phyloP scores from a whole-genome alignment of 345 rosid species.

The Aquilaria sinensis region DNA sequence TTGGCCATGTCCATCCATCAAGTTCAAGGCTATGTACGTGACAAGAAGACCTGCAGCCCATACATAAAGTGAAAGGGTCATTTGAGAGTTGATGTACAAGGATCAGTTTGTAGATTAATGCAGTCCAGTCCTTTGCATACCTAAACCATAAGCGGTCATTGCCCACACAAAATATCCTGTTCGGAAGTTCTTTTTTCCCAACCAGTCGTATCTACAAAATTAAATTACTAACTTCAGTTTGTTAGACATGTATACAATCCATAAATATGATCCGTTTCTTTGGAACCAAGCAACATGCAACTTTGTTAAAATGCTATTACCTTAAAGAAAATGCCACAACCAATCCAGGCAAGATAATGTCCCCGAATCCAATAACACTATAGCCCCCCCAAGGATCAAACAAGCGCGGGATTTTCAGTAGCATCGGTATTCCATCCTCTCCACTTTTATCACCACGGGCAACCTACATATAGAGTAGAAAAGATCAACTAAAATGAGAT shows the following conservation, averaged over 20 bases:
- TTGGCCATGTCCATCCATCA: conserved; percentile 99
- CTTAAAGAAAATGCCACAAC: conserved; percentile 88
- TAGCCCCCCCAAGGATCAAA: conserved; percentile 99
- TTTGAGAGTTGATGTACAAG: neutral
- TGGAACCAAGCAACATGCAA: no score
- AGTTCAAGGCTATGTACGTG: conserved; percentile 85
- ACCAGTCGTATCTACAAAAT: conserved; percentile 78
- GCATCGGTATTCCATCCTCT: conserved; percentile 96
- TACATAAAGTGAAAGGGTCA: neutral
- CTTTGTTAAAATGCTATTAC: conserved; percentile 22
- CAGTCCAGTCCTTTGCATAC: conserved; percentile 27
- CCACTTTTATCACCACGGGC: conserved; percentile 98
- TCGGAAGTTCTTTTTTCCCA: conserved; percentile 64
- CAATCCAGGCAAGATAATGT: conserved; percentile 90
- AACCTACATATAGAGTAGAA: conserved; percentile 41
- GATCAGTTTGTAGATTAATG: no score
- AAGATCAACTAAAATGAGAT: neutral
- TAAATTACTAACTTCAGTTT: neutral
- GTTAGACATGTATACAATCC: neutral
- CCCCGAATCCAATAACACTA: conserved; percentile 97
- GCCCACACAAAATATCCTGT: conserved; percentile 88
- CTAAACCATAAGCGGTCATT: conserved; percentile 93
- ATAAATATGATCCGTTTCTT: no score
- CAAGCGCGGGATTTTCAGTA: conserved; percentile 90
- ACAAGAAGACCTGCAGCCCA: conserved; percentile 65